Base-by-base conservation (phyloP, 768 basidiomycete genomes). In the Leccinum aurantiacum region DNA sequence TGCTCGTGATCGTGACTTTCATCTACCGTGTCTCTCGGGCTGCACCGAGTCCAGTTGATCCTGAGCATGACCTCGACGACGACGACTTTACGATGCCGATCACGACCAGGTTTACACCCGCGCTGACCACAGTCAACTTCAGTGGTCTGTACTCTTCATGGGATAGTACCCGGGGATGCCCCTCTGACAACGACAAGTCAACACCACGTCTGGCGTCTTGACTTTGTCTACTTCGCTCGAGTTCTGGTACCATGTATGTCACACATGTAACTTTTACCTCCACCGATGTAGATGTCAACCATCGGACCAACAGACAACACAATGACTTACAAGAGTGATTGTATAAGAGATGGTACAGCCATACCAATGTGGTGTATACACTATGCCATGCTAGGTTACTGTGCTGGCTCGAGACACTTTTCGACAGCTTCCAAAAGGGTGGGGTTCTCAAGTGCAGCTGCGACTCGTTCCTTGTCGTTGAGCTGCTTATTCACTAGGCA, bases 401-500 rank as follows among this genome's bases (percentile, higher is more conserved):
- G 67, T 37, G 75, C 79, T 7, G 78, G 79, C 11, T 76, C 74
- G 22, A 91, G 76, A 69, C 88, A 89, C 33, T 88, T 87, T 72
- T 98, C 95, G 10, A 99, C 85, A 0, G 93, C 92, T 57, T 90
- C 89, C 2, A 98, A 71, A 5, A 99, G 81, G 29, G 89, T 83
- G 3, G 86, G 82, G 75, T 98, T 98, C 75, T 99, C 97, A 52
- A 98, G 80, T 1, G 97, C 97, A 11, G 97, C 97, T 25, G 95
- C 95, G 2, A 98, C 97, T 44, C 97, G 83, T 75, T 99, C 97
- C 75, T 99, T 99, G 77, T 99, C 97, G 68, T 99, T 99, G 35
- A 99, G 80, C 69, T 99, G 97, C 73, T 98, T 98, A 76, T 98
- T 99, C 11, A 99, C 97, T 96, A 63, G 52, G 25, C 7, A 13